Conservation (phyloP, 1,284 basidiomycete species). For the Puccinia polysora region DNA sequence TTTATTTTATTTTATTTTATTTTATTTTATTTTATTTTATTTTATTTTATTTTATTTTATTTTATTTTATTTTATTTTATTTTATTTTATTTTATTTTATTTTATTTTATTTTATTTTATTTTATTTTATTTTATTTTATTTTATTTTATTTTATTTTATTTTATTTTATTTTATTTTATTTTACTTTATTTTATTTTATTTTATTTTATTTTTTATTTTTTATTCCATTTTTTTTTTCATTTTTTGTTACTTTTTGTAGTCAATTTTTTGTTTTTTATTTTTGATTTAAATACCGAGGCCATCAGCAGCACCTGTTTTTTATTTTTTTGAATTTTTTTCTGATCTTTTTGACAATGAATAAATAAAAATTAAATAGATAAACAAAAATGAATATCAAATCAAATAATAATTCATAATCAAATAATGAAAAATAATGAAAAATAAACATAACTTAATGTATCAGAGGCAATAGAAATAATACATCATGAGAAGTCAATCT, state of each 20-base stretch:
- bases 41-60: background rate
- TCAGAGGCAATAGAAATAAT: too few species aligned
- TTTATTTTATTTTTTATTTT: conserved; percentile 59
- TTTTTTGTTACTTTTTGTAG: background rate
- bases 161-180: background rate
- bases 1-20: background rate
- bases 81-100: background rate
- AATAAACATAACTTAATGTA: too few species aligned
- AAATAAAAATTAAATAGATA: too few species aligned
- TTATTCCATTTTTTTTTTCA: conserved; percentile 58
- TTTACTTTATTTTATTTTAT: background rate
- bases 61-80: background rate
- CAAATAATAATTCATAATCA: too few species aligned
- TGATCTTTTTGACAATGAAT: too few species aligned
- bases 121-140: background rate
- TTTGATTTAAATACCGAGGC: too few species aligned
- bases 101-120: background rate
- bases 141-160: background rate
- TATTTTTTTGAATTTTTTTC: too few species aligned
- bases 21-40: background rate
- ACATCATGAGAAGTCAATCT: too few species aligned
- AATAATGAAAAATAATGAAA: too few species aligned
- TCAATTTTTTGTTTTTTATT: background rate
- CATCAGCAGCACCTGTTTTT: too few species aligned
- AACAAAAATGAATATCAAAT: too few species aligned